phyloP scores from a whole-genome alignment of 2,329 filamentous ascomycete genomes.

The Sporothrix mexicana region DNA sequence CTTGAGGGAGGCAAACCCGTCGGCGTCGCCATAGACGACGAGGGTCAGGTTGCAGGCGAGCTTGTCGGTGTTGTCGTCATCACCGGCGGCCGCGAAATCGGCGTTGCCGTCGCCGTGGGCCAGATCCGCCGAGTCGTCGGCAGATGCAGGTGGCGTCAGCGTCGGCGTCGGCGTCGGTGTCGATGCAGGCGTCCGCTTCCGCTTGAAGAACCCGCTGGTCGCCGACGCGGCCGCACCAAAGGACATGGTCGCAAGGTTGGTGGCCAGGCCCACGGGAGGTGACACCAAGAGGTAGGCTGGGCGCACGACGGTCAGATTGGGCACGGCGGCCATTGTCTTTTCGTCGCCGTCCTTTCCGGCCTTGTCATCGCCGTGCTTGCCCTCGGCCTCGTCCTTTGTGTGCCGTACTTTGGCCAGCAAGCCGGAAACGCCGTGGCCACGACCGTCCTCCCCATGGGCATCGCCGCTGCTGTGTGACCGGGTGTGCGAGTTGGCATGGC shows the following conservation, averaged over 20 bases:
- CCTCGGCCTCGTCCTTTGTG: not conserved
- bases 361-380: slow-evolving; percentile 36
- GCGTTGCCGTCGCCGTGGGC: not conserved
- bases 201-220: slow-evolving; percentile 14
- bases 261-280: slow-evolving; percentile 66
- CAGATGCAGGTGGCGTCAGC: too few species aligned
- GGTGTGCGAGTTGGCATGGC: slow-evolving; percentile 6
- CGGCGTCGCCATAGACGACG: slow-evolving; percentile 74
- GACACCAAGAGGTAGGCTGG: slow-evolving; percentile 70
- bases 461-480: not conserved
- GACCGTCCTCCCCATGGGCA: not conserved
- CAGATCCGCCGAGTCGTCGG: not conserved
- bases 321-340: slow-evolving; percentile 42
- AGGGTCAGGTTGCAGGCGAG: slow-evolving; percentile 66
- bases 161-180: not conserved
- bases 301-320: slow-evolving; percentile 47
- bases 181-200: slow-evolving; percentile 30
- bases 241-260: slow-evolving; percentile 67
- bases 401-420: slow-evolving; percentile 49
- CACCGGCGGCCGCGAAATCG: not conserved
- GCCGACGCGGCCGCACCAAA: slow-evolving; percentile 46
- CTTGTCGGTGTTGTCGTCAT: slow-evolving; percentile 56
- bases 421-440: slow-evolving; percentile 51
- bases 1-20: slow-evolving; percentile 71
- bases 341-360: slow-evolving; percentile 30